phyloP scores from a whole-genome alignment of 2,329 filamentous ascomycete species.

The Sclerotinia subarctica region DNA sequence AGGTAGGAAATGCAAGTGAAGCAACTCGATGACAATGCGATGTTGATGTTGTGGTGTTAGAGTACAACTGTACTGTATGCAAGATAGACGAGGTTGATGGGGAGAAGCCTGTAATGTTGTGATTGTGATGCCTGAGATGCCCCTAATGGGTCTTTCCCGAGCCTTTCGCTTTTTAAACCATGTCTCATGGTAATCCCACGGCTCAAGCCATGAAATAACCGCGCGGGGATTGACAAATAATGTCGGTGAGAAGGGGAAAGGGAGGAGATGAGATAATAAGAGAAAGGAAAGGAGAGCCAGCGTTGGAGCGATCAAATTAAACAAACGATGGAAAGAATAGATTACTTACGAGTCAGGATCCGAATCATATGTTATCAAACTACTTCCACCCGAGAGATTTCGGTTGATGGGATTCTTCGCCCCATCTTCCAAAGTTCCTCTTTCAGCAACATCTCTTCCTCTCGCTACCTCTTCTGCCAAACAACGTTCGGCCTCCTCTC shows the following conservation, averaged over 20 bases:
- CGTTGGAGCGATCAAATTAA: background rate
- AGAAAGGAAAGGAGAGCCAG: background rate
- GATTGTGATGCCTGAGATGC: constrained; percentile 9
- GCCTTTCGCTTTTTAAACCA: constrained; percentile 1
- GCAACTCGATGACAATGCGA: background rate
- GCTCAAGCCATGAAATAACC: constrained; percentile 5
- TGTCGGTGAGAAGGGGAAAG: background rate
- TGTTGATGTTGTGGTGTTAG: constrained; percentile 3
- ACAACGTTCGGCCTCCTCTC: constrained; percentile 44
- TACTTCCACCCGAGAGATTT: constrained; percentile 27
- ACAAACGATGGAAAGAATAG: constrained; percentile 19
- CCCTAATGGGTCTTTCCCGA: background rate
- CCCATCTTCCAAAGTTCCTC: constrained; percentile 37
- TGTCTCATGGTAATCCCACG: constrained; percentile 15
- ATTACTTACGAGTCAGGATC: constrained; percentile 39
- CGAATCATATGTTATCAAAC: constrained; percentile 37
- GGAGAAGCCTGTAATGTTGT: constrained; percentile 11
- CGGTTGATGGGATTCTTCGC: constrained; percentile 11
- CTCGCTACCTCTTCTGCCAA: constrained; percentile 39
- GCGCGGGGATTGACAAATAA: background rate
- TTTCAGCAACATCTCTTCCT: constrained; percentile 37
- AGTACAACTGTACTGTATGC: constrained; percentile 16
- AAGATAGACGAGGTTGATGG: constrained; percentile 16
- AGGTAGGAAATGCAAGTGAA: background rate
- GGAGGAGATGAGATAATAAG: constrained; percentile 7